phyloP scores from a whole-genome alignment of 192 early-diverging fungal genomes.

The Gryganskiella cystojenkinii region DNA sequence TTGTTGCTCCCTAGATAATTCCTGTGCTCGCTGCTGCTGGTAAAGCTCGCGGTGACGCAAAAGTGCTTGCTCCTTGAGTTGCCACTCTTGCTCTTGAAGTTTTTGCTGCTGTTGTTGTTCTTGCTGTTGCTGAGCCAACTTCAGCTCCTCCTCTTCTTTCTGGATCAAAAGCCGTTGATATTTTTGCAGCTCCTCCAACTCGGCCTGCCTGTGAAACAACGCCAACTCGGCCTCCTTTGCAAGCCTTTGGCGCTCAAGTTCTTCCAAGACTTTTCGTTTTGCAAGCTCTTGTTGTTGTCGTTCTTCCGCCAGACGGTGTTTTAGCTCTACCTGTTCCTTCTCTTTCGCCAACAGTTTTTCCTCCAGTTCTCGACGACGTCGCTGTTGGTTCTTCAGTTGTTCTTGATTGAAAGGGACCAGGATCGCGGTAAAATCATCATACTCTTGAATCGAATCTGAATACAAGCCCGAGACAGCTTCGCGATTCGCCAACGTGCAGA shows the following conservation, averaged over 20 bases:
- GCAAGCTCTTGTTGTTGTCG: not conserved
- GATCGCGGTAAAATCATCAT: constrained; percentile 69
- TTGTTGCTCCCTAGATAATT: not conserved
- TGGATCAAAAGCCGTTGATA: constrained; percentile 11
- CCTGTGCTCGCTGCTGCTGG: constrained; percentile 7
- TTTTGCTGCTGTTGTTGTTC: constrained; percentile 7
- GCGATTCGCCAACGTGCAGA: constrained; percentile 59
- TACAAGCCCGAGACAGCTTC: constrained; percentile 58
- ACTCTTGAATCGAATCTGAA: constrained; percentile 64
- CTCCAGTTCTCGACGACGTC: not conserved
- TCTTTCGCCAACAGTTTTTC: constrained; percentile 13
- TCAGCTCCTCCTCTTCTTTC: not conserved
- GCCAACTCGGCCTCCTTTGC: too few relatives aligned
- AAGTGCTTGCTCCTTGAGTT: constrained; percentile 23
- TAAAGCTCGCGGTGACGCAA: too few relatives aligned
- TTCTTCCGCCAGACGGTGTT: constrained; percentile 15
- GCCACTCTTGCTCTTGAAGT: constrained; percentile 8
- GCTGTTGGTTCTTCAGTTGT: constrained; percentile 23
- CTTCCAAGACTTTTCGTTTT: too few relatives aligned
- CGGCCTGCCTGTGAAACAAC: too few relatives aligned
- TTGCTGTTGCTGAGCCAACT: not conserved
- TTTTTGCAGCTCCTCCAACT: too few relatives aligned
- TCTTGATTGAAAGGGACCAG: constrained; percentile 48
- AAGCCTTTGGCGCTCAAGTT: too few relatives aligned
- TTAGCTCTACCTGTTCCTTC: constrained; percentile 5